Evolutionary conservation across 768 basidiomycete genomes (phyloP).

Genomic region (Suillus hirtellus): DNA sequence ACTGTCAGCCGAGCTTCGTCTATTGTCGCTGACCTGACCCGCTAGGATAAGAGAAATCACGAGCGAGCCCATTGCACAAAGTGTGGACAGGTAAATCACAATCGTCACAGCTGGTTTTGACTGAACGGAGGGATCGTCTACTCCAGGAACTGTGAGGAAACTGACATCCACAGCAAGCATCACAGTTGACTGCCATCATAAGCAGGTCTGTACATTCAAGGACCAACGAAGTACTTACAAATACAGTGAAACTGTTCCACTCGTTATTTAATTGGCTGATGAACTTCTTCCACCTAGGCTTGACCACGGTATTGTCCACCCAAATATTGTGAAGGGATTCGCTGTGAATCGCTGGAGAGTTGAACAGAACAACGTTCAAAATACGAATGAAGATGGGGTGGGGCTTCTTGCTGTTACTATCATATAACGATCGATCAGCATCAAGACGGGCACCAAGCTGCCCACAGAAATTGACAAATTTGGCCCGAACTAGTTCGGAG

Average conservation of each 20-base stretch:
- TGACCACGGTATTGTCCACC: slow-evolving; percentile 44
- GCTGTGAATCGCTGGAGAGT: slow-evolving; percentile 46
- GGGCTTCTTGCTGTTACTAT: not conserved
- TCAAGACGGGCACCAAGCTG: slow-evolving; percentile 38
- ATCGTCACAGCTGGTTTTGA: slow-evolving; percentile 27
- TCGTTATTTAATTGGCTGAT: slow-evolving; percentile 43
- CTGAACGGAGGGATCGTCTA: slow-evolving; percentile 21
- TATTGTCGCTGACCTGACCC: slow-evolving; percentile 35
- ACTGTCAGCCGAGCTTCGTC: slow-evolving; percentile 22
- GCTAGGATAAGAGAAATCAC: slow-evolving; percentile 38
- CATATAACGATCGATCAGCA: slow-evolving; percentile 26
- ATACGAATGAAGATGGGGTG: not conserved
- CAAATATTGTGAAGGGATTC: slow-evolving; percentile 41
- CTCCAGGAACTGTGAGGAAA: slow-evolving; percentile 50
- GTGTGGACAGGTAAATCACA: slow-evolving; percentile 40
- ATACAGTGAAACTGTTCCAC: slow-evolving; percentile 49
- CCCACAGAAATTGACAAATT: slow-evolving; percentile 39
- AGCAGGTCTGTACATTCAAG: not conserved
- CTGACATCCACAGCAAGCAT: slow-evolving; percentile 54
- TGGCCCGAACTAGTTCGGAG: slow-evolving; percentile 22
- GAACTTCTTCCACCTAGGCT: slow-evolving; percentile 40
- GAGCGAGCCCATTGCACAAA: slow-evolving; percentile 36
- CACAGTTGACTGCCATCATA: slow-evolving; percentile 42
- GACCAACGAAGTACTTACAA: slow-evolving; percentile 34
- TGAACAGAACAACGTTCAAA: slow-evolving; percentile 38